These are phyloP conservation scores for Scortechinia acanthostroma DNA, from an alignment of 2,329 filamentous ascomycete species.

Conservation along the genomic window DNA sequence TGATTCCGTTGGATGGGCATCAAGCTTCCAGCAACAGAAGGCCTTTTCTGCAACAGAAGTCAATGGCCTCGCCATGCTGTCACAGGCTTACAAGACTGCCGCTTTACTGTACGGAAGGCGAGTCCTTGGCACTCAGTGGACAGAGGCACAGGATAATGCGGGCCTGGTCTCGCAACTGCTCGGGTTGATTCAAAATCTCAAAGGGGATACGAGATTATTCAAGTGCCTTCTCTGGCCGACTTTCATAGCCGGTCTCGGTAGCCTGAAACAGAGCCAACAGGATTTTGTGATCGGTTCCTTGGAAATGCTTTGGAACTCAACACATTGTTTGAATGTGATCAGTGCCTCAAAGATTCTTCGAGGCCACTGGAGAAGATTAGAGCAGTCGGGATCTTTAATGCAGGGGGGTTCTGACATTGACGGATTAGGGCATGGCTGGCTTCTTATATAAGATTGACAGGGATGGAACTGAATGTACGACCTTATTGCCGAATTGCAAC, in stretches of 20 bases:
- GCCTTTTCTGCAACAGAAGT: slow-evolving; percentile 8
- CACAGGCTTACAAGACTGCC: slow-evolving; percentile 16
- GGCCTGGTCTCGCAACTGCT: not conserved
- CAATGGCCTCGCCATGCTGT: slow-evolving; percentile 12
- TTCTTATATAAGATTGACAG: not conserved
- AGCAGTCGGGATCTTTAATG: not conserved
- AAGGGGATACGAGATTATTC: slow-evolving; percentile 11
- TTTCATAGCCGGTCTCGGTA: slow-evolving; percentile 19
- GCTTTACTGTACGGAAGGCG: slow-evolving; percentile 18
- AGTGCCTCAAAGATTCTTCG: slow-evolving; percentile 17
- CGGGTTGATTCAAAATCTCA: not conserved
- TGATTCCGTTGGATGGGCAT: not conserved
- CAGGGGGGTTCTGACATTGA: not conserved
- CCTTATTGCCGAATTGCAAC: no score
- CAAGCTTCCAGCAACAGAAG: slow-evolving; percentile 3
- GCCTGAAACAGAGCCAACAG: slow-evolving; percentile 10
- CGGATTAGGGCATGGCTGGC: not conserved
- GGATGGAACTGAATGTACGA: no score
- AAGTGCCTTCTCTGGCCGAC: slow-evolving; percentile 23
- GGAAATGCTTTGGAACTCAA: slow-evolving; percentile 17
- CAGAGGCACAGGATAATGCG: not conserved
- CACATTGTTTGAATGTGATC: slow-evolving; percentile 19
- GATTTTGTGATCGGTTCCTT: slow-evolving; percentile 12
- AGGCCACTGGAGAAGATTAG: slow-evolving; percentile 12
- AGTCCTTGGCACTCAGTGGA: slow-evolving; percentile 12